Percentiles rank a stretch among this genome's conserved stretches.
Evolutionary conservation across 2,329 filamentous ascomycete species (phyloP).

Genomic region (Zymoseptoria tritici): DNA sequence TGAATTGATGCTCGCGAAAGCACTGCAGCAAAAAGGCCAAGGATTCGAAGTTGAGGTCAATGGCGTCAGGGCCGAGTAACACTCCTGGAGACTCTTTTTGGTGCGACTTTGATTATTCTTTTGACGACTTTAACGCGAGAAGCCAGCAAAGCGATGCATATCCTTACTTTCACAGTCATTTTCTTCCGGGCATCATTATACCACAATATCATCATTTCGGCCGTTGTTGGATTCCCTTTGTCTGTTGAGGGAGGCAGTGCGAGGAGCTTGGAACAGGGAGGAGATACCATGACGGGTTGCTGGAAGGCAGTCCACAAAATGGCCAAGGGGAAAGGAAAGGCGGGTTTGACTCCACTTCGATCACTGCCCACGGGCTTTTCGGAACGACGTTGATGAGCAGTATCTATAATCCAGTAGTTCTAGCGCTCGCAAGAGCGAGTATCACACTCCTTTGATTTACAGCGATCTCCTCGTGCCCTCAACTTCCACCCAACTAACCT

Average conservation of each 20-base stretch:
- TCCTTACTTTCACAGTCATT: background rate
- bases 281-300: background rate
- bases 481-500: background rate
- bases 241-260: background rate
- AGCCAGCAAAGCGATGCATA: background rate
- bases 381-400: background rate
- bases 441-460: background rate
- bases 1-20: constrained; percentile 85
- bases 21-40: constrained; percentile 72
- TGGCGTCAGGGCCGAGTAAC: constrained; percentile 36
- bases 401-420: background rate
- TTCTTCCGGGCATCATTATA: background rate
- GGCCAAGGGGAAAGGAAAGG: background rate
- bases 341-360: background rate
- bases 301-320: background rate
- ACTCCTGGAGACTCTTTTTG: background rate
- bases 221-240: background rate
- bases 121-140: background rate
- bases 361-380: background rate
- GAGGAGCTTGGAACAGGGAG: background rate
- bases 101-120: background rate
- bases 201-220: background rate
- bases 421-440: background rate
- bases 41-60: constrained; percentile 79
- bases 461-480: background rate